Evolutionary conservation across 495 filamentous ascomycete species (phyloP).

Genomic region (Talaromyces liani): DNA sequence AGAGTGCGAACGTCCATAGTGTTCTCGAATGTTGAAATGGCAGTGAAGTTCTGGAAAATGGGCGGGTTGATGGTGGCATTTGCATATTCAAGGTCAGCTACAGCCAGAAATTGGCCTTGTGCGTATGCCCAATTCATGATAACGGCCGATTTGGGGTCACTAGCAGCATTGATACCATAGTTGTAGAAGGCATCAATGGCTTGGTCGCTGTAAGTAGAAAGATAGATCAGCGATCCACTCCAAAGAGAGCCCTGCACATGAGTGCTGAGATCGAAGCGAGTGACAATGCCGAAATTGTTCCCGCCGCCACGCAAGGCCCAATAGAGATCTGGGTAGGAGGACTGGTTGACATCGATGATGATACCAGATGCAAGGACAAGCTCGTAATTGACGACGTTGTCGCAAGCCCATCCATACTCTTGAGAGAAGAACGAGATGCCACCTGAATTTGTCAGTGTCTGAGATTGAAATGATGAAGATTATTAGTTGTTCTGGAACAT

Average conservation of each 20-base stretch:
- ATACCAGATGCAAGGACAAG: constrained; percentile 37
- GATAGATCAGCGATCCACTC: constrained; percentile 34
- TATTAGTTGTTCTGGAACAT: background rate
- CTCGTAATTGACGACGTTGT: constrained; percentile 42
- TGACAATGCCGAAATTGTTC: constrained; percentile 45
- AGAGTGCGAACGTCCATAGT: constrained; percentile 35
- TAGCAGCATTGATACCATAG: constrained; percentile 23
- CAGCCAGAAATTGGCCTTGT: constrained; percentile 22
- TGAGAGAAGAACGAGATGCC: constrained; percentile 33
- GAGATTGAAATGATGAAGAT: background rate
- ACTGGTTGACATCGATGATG: constrained; percentile 33
- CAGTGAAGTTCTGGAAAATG: constrained; percentile 34
- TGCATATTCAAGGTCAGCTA: constrained; percentile 32
- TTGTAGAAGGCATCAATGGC: constrained; percentile 29
- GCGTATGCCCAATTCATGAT: constrained; percentile 34
- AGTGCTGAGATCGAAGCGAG: constrained; percentile 34
- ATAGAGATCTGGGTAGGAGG: constrained; percentile 35
- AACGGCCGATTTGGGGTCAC: constrained; percentile 37
- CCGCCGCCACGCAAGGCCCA: constrained; percentile 46
- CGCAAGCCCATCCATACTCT: constrained; percentile 42
- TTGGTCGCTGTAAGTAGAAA: constrained; percentile 32
- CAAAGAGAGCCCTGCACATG: constrained; percentile 26
- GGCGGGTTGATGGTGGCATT: constrained; percentile 29
- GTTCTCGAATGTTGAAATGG: constrained; percentile 26
- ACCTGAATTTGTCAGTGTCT: constrained; percentile 15